phyloP scores from a whole-genome alignment of 2,329 filamentous ascomycete species.

The Ploettnerulaceae sp. region DNA sequence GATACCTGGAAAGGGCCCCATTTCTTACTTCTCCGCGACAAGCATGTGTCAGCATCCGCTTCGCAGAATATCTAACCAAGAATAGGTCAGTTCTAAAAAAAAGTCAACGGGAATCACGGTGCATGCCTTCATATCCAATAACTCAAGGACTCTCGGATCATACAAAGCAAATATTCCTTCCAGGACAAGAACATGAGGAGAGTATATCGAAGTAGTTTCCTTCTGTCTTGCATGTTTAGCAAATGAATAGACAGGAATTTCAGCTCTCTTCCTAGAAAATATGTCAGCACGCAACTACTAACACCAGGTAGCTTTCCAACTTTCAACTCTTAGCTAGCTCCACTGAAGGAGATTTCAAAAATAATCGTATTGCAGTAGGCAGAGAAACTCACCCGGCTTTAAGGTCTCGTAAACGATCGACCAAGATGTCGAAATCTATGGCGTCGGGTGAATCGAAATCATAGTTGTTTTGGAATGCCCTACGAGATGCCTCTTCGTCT shows the following conservation, averaged over 20 bases:
- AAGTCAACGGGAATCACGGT: neutral
- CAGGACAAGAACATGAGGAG: constrained; percentile 88
- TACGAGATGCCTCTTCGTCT: constrained; percentile 68
- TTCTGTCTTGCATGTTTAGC: constrained; percentile 77
- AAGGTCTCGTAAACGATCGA: constrained; percentile 73
- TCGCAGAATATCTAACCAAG: constrained; percentile 77
- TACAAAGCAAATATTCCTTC: constrained; percentile 96
- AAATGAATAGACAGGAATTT: constrained; percentile 95
- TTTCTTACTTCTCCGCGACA: constrained; percentile 74
- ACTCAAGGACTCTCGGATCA: constrained; percentile 75
- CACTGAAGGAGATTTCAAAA: too few relatives aligned
- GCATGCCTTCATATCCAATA: constrained; percentile 84
- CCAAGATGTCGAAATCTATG: constrained; percentile 87
- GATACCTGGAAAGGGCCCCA: neutral
- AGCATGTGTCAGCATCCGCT: constrained; percentile 88
- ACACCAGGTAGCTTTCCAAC: neutral
- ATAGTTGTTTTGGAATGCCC: constrained; percentile 85
- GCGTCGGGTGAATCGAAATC: constrained; percentile 95
- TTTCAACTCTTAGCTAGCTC: too few relatives aligned
- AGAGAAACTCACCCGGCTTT: constrained; percentile 70
- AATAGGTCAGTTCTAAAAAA: constrained; percentile 1
- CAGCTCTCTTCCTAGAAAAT: constrained; percentile 65
- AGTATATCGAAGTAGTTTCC: constrained; percentile 85
- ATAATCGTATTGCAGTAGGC: neutral
- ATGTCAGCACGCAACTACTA: neutral